Evolutionary conservation across 352 stramenopile genomes (phyloP), one percentile per base, ranked within the genome.

Genomic region (Phytophthora vignae): DNA sequence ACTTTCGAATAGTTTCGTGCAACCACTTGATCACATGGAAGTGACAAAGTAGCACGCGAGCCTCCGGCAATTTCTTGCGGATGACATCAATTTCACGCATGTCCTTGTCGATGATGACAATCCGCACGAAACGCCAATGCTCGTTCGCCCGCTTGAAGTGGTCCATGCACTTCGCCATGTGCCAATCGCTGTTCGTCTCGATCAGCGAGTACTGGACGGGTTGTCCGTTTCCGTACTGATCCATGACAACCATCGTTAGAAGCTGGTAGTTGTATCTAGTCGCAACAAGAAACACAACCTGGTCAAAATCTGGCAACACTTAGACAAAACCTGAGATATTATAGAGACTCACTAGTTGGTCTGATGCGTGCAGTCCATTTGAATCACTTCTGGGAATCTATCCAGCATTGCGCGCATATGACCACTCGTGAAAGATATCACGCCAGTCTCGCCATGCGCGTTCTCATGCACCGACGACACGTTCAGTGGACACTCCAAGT

Each of bases 241-340:
- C 50, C 50, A 67, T 60, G n/a, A 33, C 55, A 4, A 72, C 40
- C 36, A 62, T 48, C 1, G 40, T 36, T 2, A 62, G 17, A 36
- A 67, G 29, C 29, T 67, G 65, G 8, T 67, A 67, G 25, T 71
- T 72, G 44, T 72, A 67, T 19, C 62, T 63, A n/a, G 1, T 21
- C 42, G 10, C 6, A 21, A 49, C 12, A 21, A 11, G 21, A 55
- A 10, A 31, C 21, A 58, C 36, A 52, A 62, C 33, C 17, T 71
- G 29, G 49, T 52, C 38, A 54, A 59, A 25, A 57, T 31, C 12
- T 44, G n/a, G 14, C 4, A 14, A n/a, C 8, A 11, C n/a, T 11
- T 12, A 11, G n/a, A n/a, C n/a, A n/a, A n/a, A n/a, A n/a, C n/a
- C n/a, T n/a, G 7, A 7, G n/a, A 27, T 33, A 50, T 55, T 27